Conservation (phyloP, 331 rosid species). For the Malus hybrid region DNA sequence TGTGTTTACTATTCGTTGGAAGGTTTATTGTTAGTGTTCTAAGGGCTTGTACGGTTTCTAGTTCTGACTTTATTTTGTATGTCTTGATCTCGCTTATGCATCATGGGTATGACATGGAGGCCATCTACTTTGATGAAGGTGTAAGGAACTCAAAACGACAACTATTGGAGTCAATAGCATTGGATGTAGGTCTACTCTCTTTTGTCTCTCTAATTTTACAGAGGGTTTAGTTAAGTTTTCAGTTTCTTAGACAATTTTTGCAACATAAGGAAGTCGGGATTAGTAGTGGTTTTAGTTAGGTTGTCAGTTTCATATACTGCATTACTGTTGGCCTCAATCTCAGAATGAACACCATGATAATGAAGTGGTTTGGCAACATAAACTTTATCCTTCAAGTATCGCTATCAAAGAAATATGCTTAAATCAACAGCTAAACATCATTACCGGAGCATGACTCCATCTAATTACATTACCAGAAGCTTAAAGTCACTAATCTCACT, state of each 20-base stretch:
- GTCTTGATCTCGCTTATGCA: background rate
- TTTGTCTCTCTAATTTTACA: background rate
- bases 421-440: background rate
- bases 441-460: background rate
- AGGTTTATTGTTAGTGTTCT: background rate
- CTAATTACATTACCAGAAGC: background rate
- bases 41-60: background rate
- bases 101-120: conserved; percentile 59
- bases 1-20: background rate
- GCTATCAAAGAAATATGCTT: background rate
- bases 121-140: conserved; percentile 60
- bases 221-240: background rate
- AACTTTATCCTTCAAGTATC: background rate
- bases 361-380: background rate
- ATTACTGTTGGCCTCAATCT: background rate
- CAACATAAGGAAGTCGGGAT: background rate
- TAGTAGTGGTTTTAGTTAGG: background rate
- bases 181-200: conserved; percentile 45
- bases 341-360: background rate
- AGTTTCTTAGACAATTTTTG: background rate
- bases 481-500: background rate
- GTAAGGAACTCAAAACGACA: conserved; percentile 63
- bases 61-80: background rate
- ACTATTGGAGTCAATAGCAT: conserved; percentile 42
- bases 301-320: background rate